Base-by-base conservation (phyloP, 2,329 filamentous ascomycete species). In the Whalleya microplaca region DNA sequence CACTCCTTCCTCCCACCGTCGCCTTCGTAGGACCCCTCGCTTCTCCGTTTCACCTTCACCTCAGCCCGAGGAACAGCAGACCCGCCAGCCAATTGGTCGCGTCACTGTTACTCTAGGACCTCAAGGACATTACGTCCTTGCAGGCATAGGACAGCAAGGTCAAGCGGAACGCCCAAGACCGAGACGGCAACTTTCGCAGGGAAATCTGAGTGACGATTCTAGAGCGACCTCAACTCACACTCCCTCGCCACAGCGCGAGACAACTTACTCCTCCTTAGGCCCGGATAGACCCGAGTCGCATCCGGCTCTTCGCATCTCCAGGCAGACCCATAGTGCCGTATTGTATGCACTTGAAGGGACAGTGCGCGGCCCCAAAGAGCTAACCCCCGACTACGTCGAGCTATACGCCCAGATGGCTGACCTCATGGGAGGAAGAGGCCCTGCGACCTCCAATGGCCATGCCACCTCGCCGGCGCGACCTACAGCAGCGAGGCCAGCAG, bases 381-480 rank as follows among this genome's bases (percentile, higher is more conserved):
- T 98, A 75, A 96, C 92, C 8, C 83, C 90, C 21, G 92, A 96
- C 74, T 78, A 88, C 65, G 83, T 88, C 59, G 95, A 99, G 80
- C 91, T 96, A 79, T 89, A 91, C 83, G 91, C 93, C 66, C 85
- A 86, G 69, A 98, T 99, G 93, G 90, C 93, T 66, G 93, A 96
- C 73, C 81, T 96, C 66, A 74, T 80, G 61, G 73, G 73, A 57
- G 81, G 85, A 69, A 84, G 85, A 68, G 77, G 80, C 62, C 78
- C 81, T 66, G 75, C 78, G 64, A 73, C 77, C 62, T 79, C 83
- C 63, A 83, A 84, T 70, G 84, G 83, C 64, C 83, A 83, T 71
- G 81, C 77, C 55, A 58, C 76, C 37, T 66, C 78, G 1, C 72
- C 76, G 19, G 69, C 78, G 12, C 77, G 80, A 47, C 77, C 79